These are phyloP conservation scores for Glaciozyma martinii DNA, from an alignment of 768 basidiomycete genomes.

Conservation along the genomic window DNA sequence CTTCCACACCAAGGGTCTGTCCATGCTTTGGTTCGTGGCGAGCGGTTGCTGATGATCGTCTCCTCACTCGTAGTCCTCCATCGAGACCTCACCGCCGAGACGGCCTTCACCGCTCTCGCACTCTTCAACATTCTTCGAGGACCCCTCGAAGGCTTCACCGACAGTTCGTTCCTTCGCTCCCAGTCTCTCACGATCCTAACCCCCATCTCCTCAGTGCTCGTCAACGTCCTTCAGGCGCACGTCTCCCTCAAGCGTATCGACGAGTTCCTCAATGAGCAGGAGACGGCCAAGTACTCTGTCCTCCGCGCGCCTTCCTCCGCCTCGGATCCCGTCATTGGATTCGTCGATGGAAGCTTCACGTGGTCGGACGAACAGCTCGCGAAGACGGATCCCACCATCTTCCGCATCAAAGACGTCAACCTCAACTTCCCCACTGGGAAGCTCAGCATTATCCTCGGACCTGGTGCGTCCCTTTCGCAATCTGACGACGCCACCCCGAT, in stretches of 20 bases:
- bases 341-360: slow-evolving; percentile 38
- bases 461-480: slow-evolving; percentile 44
- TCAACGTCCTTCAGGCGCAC: slow-evolving; percentile 37
- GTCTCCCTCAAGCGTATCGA: slow-evolving; percentile 40
- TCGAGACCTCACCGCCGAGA: slow-evolving; percentile 40
- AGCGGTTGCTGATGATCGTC: neutral
- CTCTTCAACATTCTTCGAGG: slow-evolving; percentile 43
- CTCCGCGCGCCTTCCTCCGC: neutral
- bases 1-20: slow-evolving; percentile 28
- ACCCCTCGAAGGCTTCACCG: slow-evolving; percentile 38
- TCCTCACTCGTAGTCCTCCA: slow-evolving; percentile 31
- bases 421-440: slow-evolving; percentile 55
- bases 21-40: neutral
- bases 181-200: neutral
- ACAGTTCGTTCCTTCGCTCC: slow-evolving; percentile 18
- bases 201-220: slow-evolving; percentile 18
- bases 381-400: slow-evolving; percentile 45
- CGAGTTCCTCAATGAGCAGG: slow-evolving; percentile 40
- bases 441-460: slow-evolving; percentile 45
- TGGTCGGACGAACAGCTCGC: slow-evolving; percentile 27
- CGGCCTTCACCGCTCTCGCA: slow-evolving; percentile 43
- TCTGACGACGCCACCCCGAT: slow-evolving; percentile 54
- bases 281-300: slow-evolving; percentile 42
- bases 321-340: slow-evolving; percentile 38
- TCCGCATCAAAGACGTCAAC: slow-evolving; percentile 47